Percentiles rank a stretch among this genome's conserved stretches.
These are phyloP conservation scores for Triangularia verruculosa DNA, from an alignment of 2,329 filamentous ascomycete species.

Conservation along the genomic window DNA sequence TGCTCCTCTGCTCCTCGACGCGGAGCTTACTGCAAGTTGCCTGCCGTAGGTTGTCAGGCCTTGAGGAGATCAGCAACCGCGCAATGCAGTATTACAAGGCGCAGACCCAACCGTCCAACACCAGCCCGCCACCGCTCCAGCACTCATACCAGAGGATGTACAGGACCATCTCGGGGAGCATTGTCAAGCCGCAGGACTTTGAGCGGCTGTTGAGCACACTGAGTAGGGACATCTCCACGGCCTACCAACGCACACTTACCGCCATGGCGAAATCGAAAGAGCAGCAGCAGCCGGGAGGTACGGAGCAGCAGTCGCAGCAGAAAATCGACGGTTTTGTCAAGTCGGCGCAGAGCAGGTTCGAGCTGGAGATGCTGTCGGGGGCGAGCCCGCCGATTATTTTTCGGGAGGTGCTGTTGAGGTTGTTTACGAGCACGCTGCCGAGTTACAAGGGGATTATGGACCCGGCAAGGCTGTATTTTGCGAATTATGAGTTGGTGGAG, in stretches of 20 bases:
- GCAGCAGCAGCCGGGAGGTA: constrained; percentile 38
- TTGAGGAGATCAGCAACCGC: constrained; percentile 49
- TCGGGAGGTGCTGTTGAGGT: constrained; percentile 58
- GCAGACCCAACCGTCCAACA: constrained; percentile 41
- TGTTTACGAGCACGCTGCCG: constrained; percentile 59
- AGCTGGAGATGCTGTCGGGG: constrained; percentile 52
- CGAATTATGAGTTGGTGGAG: constrained; percentile 67
- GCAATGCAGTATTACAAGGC: constrained; percentile 51
- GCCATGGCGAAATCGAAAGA: constrained; percentile 41
- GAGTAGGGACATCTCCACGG: constrained; percentile 47
- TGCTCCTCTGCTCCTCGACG: constrained; percentile 70
- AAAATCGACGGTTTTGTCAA: constrained; percentile 44
- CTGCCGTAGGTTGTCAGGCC: constrained; percentile 60
- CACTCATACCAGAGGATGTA: constrained; percentile 55
- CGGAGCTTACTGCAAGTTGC: constrained; percentile 69
- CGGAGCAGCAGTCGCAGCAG: constrained; percentile 31
- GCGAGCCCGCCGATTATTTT: constrained; percentile 46
- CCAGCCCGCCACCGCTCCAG: constrained; percentile 48
- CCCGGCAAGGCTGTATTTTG: constrained; percentile 67
- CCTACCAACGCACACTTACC: constrained; percentile 47
- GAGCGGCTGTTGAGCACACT: constrained; percentile 57
- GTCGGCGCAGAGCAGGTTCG: constrained; percentile 46
- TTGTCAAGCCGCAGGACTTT: constrained; percentile 59
- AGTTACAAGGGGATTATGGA: constrained; percentile 60
- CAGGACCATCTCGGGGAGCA: constrained; percentile 46